Conservation (phyloP, 176 grass and related monocot species). For the Chloris gayana region DNA sequence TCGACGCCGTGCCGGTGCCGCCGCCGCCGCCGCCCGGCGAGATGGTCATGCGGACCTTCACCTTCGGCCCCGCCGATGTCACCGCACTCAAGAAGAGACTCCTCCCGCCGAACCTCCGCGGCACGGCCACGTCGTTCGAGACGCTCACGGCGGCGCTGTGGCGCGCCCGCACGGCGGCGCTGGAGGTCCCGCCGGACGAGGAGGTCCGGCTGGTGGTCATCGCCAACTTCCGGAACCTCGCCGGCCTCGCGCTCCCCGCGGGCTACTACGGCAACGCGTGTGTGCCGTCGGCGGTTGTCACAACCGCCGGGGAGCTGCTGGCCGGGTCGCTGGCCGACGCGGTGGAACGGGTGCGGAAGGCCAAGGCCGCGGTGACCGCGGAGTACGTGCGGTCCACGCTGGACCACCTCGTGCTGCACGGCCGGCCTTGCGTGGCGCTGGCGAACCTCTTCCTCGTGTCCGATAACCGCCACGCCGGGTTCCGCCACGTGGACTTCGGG, state of each 20-base stretch:
- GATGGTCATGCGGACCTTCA: conserved; percentile 30
- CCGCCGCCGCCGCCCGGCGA: not conserved
- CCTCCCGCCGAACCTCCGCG: not conserved
- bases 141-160: conserved; percentile 36
- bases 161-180: conserved; percentile 32
- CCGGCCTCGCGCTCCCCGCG: not conserved
- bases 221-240: not conserved
- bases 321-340: not conserved
- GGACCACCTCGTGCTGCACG: conserved; percentile 36
- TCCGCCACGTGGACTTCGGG: conserved; percentile 45
- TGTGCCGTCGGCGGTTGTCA: not conserved
- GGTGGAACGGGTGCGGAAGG: conserved; percentile 31
- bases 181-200: not conserved
- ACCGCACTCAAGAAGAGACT: not conserved
- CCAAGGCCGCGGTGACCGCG: conserved; percentile 42
- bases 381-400: conserved; percentile 40
- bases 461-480: conserved; percentile 43
- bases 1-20: not conserved
- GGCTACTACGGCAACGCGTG: conserved; percentile 62
- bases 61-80: conserved; percentile 6
- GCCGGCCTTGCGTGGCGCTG: too few species aligned
- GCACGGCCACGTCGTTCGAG: conserved; percentile 37
- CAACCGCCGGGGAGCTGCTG: conserved; percentile 11
- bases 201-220: not conserved
- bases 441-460: conserved; percentile 33